These are phyloP conservation scores for Ilyonectria sp. DNA, from an alignment of 2,329 filamentous ascomycete genomes.

Conservation along the genomic window DNA sequence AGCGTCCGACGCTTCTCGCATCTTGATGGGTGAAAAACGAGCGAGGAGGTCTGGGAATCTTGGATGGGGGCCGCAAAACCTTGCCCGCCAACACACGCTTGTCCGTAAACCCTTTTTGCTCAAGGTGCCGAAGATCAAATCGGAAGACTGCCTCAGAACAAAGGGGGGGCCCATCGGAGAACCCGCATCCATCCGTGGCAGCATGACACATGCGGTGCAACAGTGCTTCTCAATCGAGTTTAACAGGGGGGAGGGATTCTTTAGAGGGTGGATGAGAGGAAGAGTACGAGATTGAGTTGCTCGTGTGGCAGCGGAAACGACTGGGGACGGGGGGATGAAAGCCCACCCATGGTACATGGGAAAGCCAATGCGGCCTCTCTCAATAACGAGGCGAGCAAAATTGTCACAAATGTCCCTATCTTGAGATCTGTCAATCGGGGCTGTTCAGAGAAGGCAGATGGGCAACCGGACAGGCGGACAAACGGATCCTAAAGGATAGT, in stretches of 20 bases:
- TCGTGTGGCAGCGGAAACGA: slow-evolving; percentile 35
- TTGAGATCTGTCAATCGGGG: too few relatives aligned
- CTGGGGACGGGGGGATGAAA: slow-evolving; percentile 6
- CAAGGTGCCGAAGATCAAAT: slow-evolving; percentile 41
- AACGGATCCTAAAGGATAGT: not conserved
- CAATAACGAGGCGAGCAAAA: slow-evolving; percentile 14
- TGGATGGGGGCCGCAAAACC: slow-evolving; percentile 16
- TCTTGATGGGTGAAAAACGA: slow-evolving; percentile 40
- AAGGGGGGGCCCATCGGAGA: slow-evolving; percentile 27
- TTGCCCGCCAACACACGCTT: slow-evolving; percentile 41
- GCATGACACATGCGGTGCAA: slow-evolving; percentile 43
- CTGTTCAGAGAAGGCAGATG: not conserved
- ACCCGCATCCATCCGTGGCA: slow-evolving; percentile 30
- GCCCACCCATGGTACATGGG: slow-evolving; percentile 3
- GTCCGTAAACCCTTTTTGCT: slow-evolving; percentile 31
- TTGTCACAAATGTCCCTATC: not conserved
- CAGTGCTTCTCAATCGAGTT: slow-evolving; percentile 30
- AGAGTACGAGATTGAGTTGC: slow-evolving; percentile 11
- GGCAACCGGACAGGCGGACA: not conserved
- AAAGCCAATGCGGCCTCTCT: slow-evolving; percentile 6
- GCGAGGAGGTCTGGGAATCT: slow-evolving; percentile 27
- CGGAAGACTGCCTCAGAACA: slow-evolving; percentile 25
- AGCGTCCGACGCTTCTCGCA: slow-evolving; percentile 50
- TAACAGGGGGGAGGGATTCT: slow-evolving; percentile 32
- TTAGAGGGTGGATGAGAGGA: slow-evolving; percentile 13